phyloP scores from a whole-genome alignment of 1,284 basidiomycete species.

The Takashimella koratensis region DNA sequence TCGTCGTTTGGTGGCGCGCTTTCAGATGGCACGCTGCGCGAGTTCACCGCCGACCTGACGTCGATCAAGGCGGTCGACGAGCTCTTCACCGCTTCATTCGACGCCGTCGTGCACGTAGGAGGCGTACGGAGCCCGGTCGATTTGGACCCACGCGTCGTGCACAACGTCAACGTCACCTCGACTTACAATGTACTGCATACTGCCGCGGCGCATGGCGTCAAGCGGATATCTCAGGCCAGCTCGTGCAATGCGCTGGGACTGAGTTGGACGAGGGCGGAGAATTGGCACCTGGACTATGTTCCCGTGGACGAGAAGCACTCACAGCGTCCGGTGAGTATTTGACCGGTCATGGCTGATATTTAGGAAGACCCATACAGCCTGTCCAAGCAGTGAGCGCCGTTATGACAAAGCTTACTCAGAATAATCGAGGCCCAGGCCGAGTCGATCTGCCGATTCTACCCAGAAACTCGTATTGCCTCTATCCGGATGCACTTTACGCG shows the following conservation, averaged over 20 bases:
- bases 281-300: constrained; percentile 26
- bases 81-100: constrained; percentile 23
- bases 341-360: not conserved
- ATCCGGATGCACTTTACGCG: constrained; percentile 39
- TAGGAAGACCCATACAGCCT: not conserved
- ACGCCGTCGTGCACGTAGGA: constrained; percentile 47
- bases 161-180: constrained; percentile 42
- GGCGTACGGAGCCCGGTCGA: constrained; percentile 40
- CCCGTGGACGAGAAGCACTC: constrained; percentile 35
- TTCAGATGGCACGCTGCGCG: not conserved
- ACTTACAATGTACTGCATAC: constrained; percentile 44
- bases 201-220: constrained; percentile 34
- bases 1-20: not conserved
- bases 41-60: constrained; percentile 27
- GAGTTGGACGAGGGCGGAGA: constrained; percentile 25
- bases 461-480: constrained; percentile 41
- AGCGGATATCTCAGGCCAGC: constrained; percentile 45
- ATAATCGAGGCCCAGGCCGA: constrained; percentile 42
- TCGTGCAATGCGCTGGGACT: constrained; percentile 40
- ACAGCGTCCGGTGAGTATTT: constrained; percentile 28
- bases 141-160: constrained; percentile 31
- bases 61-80: constrained; percentile 22
- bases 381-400: not conserved
- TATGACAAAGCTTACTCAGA: not conserved
- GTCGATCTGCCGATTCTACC: constrained; percentile 28